A percentile compares a stretch with the other conserved stretches of the same genome.
phyloP scores from a whole-genome alignment of 768 basidiomycete species.

The Kwoniella pini region DNA sequence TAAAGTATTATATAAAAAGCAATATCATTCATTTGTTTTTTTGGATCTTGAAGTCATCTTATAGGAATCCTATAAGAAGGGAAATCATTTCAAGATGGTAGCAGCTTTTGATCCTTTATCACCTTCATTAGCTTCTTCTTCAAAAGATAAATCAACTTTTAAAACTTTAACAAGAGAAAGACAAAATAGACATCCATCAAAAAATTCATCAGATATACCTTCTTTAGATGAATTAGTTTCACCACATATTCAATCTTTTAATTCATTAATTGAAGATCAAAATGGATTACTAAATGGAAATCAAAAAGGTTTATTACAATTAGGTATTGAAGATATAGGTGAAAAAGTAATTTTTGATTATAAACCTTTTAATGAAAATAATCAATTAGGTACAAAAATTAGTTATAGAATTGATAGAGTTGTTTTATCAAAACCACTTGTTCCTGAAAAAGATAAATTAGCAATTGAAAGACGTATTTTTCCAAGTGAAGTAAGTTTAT shows the following conservation, averaged over 20 bases:
- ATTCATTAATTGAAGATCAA: constrained; percentile 93
- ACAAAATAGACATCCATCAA: constrained; percentile 71
- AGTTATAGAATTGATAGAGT: constrained; percentile 73
- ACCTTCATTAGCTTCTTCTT: constrained; percentile 22
- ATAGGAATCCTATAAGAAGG: too few relatives aligned
- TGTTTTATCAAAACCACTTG: constrained; percentile 78
- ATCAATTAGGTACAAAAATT: constrained; percentile 76
- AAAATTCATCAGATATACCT: constrained; percentile 68
- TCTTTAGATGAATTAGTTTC: constrained; percentile 89
- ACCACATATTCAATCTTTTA: constrained; percentile 95
- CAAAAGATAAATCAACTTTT: constrained; percentile 58
- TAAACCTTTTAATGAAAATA: constrained; percentile 58
- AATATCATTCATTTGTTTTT: too few relatives aligned
- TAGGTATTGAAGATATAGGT: constrained; percentile 79
- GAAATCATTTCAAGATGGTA: constrained; percentile 9
- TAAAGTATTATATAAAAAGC: too few relatives aligned
- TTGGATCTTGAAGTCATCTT: not conserved
- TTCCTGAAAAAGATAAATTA: constrained; percentile 75
- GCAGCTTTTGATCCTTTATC: constrained; percentile 25
- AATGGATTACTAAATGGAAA: constrained; percentile 54
- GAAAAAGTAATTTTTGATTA: constrained; percentile 93
- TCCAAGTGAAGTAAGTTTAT: constrained; percentile 82
- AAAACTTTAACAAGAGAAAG: constrained; percentile 78
- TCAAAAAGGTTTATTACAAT: constrained; percentile 70
- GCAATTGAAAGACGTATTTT: constrained; percentile 76